Percentiles rank a stretch among this genome's conserved stretches.
Evolutionary conservation across 495 filamentous ascomycete genomes (phyloP).

Genomic region (Aspergillus sclerotiicarbonarius): DNA sequence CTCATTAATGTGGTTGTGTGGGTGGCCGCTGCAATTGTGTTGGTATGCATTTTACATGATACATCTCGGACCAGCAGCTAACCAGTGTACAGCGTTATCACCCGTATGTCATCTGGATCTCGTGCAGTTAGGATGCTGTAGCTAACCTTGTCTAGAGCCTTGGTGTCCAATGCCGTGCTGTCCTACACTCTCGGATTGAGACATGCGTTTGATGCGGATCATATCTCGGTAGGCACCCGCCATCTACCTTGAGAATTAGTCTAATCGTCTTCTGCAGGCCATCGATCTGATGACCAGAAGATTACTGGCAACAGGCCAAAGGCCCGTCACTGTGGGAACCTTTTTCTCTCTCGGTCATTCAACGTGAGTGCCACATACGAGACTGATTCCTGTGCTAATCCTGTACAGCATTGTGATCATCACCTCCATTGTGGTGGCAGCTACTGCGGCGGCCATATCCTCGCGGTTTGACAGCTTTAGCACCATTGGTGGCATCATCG

Average conservation of each 20-base stretch:
- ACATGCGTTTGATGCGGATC: conserved; percentile 94
- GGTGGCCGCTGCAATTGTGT: conserved; percentile 67
- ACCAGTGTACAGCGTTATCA: conserved; percentile 32
- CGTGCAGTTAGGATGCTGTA: not conserved
- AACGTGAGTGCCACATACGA: conserved; percentile 49
- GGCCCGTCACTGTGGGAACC: conserved; percentile 90
- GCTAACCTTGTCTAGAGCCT: conserved; percentile 35
- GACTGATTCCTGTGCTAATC: not conserved
- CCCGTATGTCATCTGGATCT: conserved; percentile 27
- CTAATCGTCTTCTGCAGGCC: conserved; percentile 46
- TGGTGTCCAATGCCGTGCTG: conserved; percentile 77
- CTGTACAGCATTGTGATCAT: conserved; percentile 70
- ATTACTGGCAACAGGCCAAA: conserved; percentile 81
- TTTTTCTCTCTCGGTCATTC: conserved; percentile 94
- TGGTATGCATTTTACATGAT: conserved; percentile 41
- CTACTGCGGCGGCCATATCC: conserved; percentile 78
- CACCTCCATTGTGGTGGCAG: conserved; percentile 88
- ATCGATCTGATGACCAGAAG: conserved; percentile 95
- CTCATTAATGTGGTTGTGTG: conserved; percentile 69
- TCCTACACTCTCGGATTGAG: conserved; percentile 88
- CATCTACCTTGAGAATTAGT: not conserved
- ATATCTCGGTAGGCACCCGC: conserved; percentile 67
- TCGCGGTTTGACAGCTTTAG: conserved; percentile 75
- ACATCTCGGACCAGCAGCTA: not conserved
- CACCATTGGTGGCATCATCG: conserved; percentile 80